Base-by-base conservation (phyloP, 2,329 filamentous ascomycete species). In the Graphilbum fragrans region DNA sequence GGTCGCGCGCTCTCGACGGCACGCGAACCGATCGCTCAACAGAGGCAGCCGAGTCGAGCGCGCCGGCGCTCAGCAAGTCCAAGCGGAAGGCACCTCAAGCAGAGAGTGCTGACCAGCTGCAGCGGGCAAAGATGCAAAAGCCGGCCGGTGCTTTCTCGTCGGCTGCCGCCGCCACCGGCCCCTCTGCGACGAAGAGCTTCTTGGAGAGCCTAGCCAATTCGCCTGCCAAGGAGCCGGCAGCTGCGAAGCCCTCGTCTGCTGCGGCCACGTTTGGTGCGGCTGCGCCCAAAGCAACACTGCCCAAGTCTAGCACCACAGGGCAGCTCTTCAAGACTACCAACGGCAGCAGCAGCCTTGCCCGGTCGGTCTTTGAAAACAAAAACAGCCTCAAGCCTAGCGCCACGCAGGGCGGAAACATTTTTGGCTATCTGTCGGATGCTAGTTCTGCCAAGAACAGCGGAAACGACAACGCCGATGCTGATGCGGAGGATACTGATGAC, bases 171-270 rank as follows among this genome's bases (percentile, higher is more conserved):
- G 12, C 48, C 20, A 14, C 49, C 41, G 60, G 67, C 3, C 62
- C 70, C 5, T 76, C 72, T 3, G 63, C 69, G 8, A 72, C 73
- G 25, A 72, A 70, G 47, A 65, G 69, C 12, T 61, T 74, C 19
- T 74, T 78, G 37, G 74, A 75, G 49, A 71, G 66, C 52, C 69
- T 75, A 45, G 65, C 71, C 41, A 74, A 74, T 54, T 72, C 69
- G 42, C 53, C 66, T 3, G 57, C 59, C 18, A 56, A 55, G 17
- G 54, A 58, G 25, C 50, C 60, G 20, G 54, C 45, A 12, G 41
- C 51, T 8, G 50, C 58, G 10, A 63, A 61, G 43, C 41, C 55
- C 8, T 58, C 50, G 43, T 53, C 54, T 1, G 62, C 63, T 10
- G 53, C 25, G 8, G 12, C 8, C 25, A 12, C 25, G 25, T 27